Percentiles rank a stretch among this genome's conserved stretches.
Conservation (phyloP, 1,284 basidiomycete species). For the Phellinidium pouzarii region DNA sequence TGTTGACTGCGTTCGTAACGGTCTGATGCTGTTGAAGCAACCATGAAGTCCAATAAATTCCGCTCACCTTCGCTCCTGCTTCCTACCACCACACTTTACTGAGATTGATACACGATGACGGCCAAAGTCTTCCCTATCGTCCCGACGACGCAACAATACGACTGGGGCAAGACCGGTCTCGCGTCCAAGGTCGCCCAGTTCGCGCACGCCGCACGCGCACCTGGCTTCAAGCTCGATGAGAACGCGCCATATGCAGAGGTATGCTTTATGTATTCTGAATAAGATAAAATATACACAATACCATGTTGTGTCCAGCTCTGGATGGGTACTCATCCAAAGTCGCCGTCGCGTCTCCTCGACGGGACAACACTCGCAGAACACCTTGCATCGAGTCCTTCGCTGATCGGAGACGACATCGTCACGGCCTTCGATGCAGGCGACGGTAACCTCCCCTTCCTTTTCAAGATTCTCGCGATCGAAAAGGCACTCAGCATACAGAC, state of each 20-base stretch:
- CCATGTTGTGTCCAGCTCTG: conserved; percentile 57
- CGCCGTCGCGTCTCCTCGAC: conserved; percentile 65
- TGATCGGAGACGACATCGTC: conserved; percentile 63
- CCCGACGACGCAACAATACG: conserved; percentile 66
- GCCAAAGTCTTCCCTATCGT: conserved; percentile 56
- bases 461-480: conserved; percentile 90
- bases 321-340: conserved; percentile 96
- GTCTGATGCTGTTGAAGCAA: no score
- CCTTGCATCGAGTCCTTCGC: conserved; percentile 57
- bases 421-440: conserved; percentile 54
- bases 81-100: neutral
- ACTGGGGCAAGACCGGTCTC: conserved; percentile 65
- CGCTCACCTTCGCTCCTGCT: neutral
- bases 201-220: conserved; percentile 17
- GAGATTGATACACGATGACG: conserved; percentile 6
- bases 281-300: neutral
- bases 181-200: conserved; percentile 52
- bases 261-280: conserved; percentile 21
- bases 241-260: conserved; percentile 57
- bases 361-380: conserved; percentile 49
- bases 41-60: no score
- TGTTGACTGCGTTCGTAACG: no score
- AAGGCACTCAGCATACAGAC: conserved; percentile 97
- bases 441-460: conserved; percentile 85
- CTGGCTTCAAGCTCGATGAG: conserved; percentile 40